These are phyloP conservation scores for Boletus fagicola DNA, from an alignment of 768 basidiomycete genomes.

Conservation along the genomic window DNA sequence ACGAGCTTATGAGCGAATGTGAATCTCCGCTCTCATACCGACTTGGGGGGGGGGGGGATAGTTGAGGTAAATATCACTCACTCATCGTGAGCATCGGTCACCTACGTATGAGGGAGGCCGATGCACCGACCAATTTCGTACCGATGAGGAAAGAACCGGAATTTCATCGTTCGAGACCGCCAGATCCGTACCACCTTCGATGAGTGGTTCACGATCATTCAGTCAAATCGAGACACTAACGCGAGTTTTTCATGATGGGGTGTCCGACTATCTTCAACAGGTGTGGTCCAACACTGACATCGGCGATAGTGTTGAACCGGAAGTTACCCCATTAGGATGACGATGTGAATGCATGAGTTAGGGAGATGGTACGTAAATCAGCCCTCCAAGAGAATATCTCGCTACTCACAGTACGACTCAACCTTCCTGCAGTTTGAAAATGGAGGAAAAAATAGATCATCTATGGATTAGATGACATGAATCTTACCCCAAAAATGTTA, in stretches of 20 bases:
- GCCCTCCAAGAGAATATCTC: neutral
- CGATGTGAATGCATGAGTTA: neutral
- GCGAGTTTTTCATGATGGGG: neutral
- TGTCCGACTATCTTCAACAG: neutral
- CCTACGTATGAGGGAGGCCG: neutral
- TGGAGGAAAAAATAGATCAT: neutral
- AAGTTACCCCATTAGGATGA: neutral
- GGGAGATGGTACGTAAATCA: constrained; percentile 2
- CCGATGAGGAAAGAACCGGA: neutral
- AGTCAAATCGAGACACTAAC: neutral
- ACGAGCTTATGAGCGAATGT: constrained; percentile 1
- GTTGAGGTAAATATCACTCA: neutral
- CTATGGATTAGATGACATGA: neutral
- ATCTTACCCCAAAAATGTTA: neutral
- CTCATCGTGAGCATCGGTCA: neutral
- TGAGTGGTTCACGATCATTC: neutral
- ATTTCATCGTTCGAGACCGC: neutral
- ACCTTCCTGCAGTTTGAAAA: neutral
- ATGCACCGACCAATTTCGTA: neutral
- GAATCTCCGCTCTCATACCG: neutral
- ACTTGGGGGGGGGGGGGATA: neutral
- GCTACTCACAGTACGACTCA: neutral
- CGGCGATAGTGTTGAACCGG: neutral
- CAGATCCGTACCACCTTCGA: constrained; percentile 1
- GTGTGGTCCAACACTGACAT: neutral